Evolutionary conservation across 2,329 filamentous ascomycete genomes (phyloP).

Genomic region (Fusarium sp.): DNA sequence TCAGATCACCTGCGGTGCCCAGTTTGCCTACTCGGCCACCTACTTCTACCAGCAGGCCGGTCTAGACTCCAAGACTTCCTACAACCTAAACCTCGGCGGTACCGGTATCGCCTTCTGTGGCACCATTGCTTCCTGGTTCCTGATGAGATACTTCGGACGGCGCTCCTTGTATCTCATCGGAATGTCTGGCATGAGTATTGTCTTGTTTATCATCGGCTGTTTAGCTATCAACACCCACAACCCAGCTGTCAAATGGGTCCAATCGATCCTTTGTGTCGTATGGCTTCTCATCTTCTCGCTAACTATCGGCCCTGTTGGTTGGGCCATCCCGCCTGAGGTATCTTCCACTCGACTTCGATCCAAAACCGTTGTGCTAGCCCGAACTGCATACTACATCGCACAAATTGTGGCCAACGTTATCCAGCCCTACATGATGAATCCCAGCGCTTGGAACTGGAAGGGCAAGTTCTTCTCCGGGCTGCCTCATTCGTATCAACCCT

Average conservation of each 20-base stretch:
- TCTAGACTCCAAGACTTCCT: background rate
- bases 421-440: constrained; percentile 50
- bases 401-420: constrained; percentile 36
- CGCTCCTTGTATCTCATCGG: too few species aligned
- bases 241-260: background rate
- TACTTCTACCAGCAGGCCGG: background rate
- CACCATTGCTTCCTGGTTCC: background rate
- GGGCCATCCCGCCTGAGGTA: background rate
- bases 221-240: background rate
- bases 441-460: constrained; percentile 48
- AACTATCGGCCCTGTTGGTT: background rate
- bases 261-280: background rate
- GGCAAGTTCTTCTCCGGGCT: constrained; percentile 16
- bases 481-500: background rate
- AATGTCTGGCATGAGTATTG: background rate
- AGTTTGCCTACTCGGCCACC: background rate
- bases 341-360: background rate
- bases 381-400: background rate
- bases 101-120: background rate
- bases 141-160: background rate
- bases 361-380: background rate
- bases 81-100: background rate
- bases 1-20: background rate
- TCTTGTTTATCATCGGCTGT: background rate
- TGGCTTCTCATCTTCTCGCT: background rate